Base-by-base conservation (phyloP, 805 yeast species). In the Nakazawaea laoshanensis region DNA sequence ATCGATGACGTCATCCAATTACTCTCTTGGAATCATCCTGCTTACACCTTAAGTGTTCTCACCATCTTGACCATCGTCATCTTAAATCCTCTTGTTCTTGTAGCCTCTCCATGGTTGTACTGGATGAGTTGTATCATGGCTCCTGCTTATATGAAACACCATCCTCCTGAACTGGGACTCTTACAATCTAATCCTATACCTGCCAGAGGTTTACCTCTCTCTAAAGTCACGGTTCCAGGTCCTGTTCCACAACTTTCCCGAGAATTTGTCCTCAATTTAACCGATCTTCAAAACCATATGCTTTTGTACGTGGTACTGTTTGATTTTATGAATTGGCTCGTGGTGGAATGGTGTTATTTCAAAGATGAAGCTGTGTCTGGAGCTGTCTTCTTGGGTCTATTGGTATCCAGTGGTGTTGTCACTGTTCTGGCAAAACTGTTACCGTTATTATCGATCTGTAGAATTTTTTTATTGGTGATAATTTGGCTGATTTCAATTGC, bases 231-330 rank as follows among this genome's bases (percentile, higher is more conserved):
- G 21, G 47, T 67, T 3, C 83, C 86, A 3, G 72, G 70, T 39
- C 92, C 94, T 0, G 82, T 77, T 6, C 81, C 88, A 4, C 86
- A 85, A 51, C 63, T 82, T 31, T 77, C 88, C 20, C 63, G 82
- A 35, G 95, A 86, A 49, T 86, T 85, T 48, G 54, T 79, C 14
- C 49, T 85, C 36, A 86, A 86, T 49, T 60, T 83, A 45, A 83
- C 94, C 1, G 95, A 86, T 57, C 60, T 85, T 38, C 95, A 86
- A 48, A 86, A 86, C 49, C 79, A 76, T 47, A 77, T 82, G 84
- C 48, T 77, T 19, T 47, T 76, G 10, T 84, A 78, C 50, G 76
- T 80, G 7, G 51, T 59, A 9, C 55, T 63, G 0, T 85, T 77
- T 65, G 89, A 86, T 53, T 63, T 64, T 15, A 32, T 73, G 4